A percentile compares a stretch with the other conserved stretches of the same genome.
phyloP scores from a whole-genome alignment of 164 flowering plant species.

The Chimonanthus salicifolius region DNA sequence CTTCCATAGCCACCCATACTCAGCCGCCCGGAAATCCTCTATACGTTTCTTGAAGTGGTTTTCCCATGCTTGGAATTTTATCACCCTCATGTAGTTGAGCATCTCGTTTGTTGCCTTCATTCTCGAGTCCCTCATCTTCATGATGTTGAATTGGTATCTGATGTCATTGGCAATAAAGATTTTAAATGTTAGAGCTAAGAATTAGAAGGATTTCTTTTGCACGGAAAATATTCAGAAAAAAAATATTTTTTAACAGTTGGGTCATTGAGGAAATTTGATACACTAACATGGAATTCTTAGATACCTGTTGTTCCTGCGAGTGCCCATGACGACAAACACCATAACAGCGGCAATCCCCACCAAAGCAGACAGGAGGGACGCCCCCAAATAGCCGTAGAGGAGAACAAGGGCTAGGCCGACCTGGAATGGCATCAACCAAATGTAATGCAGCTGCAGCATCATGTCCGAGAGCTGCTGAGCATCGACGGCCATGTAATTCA shows the following conservation, averaged over 20 bases:
- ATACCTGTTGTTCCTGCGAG: slow-evolving; percentile 45
- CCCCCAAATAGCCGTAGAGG: slow-evolving; percentile 57
- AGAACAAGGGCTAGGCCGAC: slow-evolving; percentile 53
- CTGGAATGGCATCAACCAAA: slow-evolving; percentile 89
- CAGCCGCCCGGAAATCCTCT: slow-evolving; percentile 46
- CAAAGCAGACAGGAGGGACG: slow-evolving; percentile 40
- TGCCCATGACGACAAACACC: slow-evolving; percentile 48
- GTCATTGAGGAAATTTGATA: too few relatives aligned
- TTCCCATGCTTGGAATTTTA: slow-evolving; percentile 98
- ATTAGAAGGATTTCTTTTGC: too few relatives aligned
- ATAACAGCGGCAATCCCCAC: slow-evolving; percentile 42
- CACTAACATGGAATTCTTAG: too few relatives aligned
- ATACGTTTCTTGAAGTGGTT: slow-evolving; percentile 73
- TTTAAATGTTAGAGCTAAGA: too few relatives aligned
- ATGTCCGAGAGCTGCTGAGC: slow-evolving; percentile 94
- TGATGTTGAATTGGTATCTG: slow-evolving; percentile 41
- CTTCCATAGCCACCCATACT: slow-evolving; percentile 72
- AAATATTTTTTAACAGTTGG: too few relatives aligned
- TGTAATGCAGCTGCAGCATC: slow-evolving; percentile 71
- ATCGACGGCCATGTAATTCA: slow-evolving; percentile 97
- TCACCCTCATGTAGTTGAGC: slow-evolving; percentile 88
- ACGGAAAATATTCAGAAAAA: too few relatives aligned
- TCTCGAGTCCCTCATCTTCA: slow-evolving; percentile 68
- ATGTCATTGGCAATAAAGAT: too few relatives aligned
- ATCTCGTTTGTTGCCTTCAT: slow-evolving; percentile 90